Percentiles rank a stretch among this genome's conserved stretches.
Conservation (phyloP, 345 rosid genomes). For the Salix caprea region DNA sequence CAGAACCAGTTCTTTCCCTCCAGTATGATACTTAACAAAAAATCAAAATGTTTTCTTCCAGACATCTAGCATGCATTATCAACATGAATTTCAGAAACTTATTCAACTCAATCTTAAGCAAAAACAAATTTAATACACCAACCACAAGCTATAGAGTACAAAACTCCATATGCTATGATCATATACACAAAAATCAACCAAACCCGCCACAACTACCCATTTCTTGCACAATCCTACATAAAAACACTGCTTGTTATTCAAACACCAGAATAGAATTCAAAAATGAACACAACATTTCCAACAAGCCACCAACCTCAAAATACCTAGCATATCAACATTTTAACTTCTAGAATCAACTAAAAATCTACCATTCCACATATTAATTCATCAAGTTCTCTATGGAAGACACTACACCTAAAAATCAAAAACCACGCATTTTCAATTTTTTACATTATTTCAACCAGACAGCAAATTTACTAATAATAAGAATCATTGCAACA, state of each 20-base stretch:
- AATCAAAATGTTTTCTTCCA: background rate
- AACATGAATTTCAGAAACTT: background rate
- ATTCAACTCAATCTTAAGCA: background rate
- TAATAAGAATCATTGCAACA: background rate
- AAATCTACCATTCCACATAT: background rate
- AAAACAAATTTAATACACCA: background rate
- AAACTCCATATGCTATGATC: background rate
- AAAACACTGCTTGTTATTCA: background rate
- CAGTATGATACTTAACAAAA: too few relatives aligned
- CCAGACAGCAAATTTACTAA: background rate
- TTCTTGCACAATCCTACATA: background rate
- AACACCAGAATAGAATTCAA: background rate
- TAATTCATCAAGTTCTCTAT: background rate
- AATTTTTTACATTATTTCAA: too few relatives aligned
- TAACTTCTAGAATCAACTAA: background rate
- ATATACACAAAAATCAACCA: background rate
- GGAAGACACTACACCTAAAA: background rate
- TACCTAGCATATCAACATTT: background rate
- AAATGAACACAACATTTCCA: background rate
- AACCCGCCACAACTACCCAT: background rate
- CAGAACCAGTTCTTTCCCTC: background rate
- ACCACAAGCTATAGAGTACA: background rate
- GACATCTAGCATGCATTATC: background rate
- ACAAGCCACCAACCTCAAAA: background rate
- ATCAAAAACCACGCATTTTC: background rate